Conservation (phyloP, 1,284 basidiomycete genomes). For the Moesziomyces antarcticus region DNA sequence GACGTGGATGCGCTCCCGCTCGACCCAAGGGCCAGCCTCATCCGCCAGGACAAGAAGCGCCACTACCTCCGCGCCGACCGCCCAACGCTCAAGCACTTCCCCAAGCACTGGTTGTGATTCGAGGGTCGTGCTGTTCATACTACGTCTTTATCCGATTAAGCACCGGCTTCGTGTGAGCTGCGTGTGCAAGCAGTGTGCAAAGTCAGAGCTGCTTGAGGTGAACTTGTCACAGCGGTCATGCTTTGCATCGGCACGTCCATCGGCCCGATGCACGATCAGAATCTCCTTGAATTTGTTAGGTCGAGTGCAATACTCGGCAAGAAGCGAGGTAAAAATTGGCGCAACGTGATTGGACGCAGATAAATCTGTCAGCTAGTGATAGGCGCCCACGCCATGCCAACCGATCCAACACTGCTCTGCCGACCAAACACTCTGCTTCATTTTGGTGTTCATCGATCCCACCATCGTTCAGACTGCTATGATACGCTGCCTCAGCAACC, state of each 20-base stretch:
- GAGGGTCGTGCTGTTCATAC: not conserved
- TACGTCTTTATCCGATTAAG: not conserved
- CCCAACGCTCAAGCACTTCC: slow-evolving; percentile 64
- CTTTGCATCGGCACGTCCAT: not conserved
- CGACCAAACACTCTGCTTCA: not conserved
- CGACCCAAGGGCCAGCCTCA: slow-evolving; percentile 59
- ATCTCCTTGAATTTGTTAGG: too few species aligned
- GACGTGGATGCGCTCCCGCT: slow-evolving; percentile 65
- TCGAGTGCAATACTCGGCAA: not conserved
- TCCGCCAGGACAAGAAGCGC: slow-evolving; percentile 50
- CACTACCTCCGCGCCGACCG: slow-evolving; percentile 46
- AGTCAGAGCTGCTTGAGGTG: not conserved
- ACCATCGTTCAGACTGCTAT: too few species aligned
- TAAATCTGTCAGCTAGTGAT: not conserved
- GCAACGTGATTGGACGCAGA: not conserved
- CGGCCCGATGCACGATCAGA: not conserved
- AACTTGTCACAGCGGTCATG: not conserved
- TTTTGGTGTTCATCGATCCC: not conserved
- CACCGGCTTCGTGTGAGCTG: not conserved
- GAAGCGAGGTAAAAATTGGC: not conserved
- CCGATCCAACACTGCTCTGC: too few species aligned
- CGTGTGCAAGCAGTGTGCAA: too few species aligned
- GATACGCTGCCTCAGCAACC: too few species aligned
- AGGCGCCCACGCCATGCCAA: not conserved
- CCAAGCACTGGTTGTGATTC: slow-evolving; percentile 66